Base-by-base conservation (phyloP, 75 land plant species). In the Cryptomeria japonica region DNA sequence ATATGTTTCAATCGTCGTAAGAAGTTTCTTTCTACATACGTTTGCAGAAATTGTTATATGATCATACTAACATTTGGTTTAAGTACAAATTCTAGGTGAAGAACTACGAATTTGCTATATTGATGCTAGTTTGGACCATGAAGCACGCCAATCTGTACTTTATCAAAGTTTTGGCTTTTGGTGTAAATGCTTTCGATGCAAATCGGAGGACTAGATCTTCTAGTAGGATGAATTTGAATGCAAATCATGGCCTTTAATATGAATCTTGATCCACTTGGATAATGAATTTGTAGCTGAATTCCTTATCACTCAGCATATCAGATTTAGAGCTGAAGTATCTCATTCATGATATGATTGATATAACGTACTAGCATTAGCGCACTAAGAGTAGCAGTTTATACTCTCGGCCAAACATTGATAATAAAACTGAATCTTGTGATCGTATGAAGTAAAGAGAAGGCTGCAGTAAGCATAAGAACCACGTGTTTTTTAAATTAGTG, bases 61-160 rank as follows among this genome's bases (percentile, higher is more conserved):
- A 28, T 46, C 46, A 28, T 41, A 82, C 14, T n/a, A 82, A 44
- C 14, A 25, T 41, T 28, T 80, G n/a, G 84, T 42, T 80, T 80
- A 55, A 58, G 13, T 58, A 34, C 2, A 11, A 85, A 34, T 32
- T 55, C 18, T 87, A 97, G 99, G 92, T 85, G 98, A 97, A 89
- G 99, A 97, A 89, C 94, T 97, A 14, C 90, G 95, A 8, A 95
- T 97, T 41, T 93, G 95, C 85, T 97, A 97, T 53, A 97, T 97
- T 31, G 99, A 97, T 93, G 96, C 99, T 77, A 97, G 95, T 86
- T 95, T 95, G 97, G 91, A 91, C 80, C 76, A 49, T 34, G 92
- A 93, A 32, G 94, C 95, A 85, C 94, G 99, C 13, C 96, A 93
- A 87, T 72, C 72, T 1, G 41, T 94, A 76, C 91, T 97, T 41